Conservation (phyloP, 352 stramenopile species). For the Aphanomyces astaci region DNA sequence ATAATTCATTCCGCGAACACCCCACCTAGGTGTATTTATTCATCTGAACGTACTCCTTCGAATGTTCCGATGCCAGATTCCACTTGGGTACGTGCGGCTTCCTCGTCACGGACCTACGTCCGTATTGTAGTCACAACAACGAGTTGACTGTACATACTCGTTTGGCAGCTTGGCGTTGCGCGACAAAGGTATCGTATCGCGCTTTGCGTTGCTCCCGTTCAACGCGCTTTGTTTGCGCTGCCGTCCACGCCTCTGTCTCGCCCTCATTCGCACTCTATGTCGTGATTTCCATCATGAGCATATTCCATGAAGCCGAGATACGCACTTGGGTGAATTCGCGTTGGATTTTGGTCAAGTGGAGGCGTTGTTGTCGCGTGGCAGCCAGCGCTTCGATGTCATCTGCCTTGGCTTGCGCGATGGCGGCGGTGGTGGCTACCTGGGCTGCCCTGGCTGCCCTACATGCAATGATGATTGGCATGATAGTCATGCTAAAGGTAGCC, state of each 20-base stretch:
- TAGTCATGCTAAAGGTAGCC: too few relatives aligned
- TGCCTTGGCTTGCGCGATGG: conserved; percentile 29
- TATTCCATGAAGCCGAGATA: neutral
- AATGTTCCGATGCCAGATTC: neutral
- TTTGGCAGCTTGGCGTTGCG: conserved; percentile 33
- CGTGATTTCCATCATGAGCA: neutral
- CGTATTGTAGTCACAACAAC: too few relatives aligned
- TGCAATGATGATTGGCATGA: neutral
- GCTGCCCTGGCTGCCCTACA: neutral
- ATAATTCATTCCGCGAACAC: neutral
- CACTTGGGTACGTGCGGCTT: neutral
- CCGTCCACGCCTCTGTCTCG: conserved; percentile 59
- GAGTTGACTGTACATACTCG: conserved; percentile 37
- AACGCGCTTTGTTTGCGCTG: conserved; percentile 49
- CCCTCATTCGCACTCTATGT: conserved; percentile 32
- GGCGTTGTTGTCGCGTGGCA: conserved; percentile 52
- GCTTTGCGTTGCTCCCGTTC: conserved; percentile 47
- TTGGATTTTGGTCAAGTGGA: conserved; percentile 61
- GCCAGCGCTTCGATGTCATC: conserved; percentile 39
- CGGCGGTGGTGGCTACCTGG: conserved; percentile 6
- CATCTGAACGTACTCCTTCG: neutral
- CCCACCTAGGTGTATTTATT: too few relatives aligned
- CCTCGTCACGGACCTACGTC: neutral
- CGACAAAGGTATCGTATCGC: conserved; percentile 48
- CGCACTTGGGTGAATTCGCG: conserved; percentile 13